Percentiles rank a stretch among this genome's conserved stretches.
phyloP scores from a whole-genome alignment of 371 early-diverging fungal species.

The Fennellomyces sp. region DNA sequence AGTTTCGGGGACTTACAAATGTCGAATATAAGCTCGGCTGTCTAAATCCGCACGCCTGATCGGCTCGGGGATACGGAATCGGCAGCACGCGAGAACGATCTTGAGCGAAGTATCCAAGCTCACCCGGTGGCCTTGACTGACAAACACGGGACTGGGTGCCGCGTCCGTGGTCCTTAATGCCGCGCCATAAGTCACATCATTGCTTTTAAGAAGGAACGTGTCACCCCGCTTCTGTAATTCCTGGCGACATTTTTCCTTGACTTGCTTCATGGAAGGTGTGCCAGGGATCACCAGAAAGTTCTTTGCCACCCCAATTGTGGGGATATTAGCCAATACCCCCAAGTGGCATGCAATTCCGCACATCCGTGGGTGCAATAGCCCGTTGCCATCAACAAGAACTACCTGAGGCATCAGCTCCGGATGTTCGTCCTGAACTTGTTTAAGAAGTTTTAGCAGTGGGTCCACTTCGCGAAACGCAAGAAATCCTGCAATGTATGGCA shows the following conservation, averaged over 20 bases:
- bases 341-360: constrained; percentile 92
- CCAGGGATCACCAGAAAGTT: too few species aligned
- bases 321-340: constrained; percentile 71
- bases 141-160: constrained; percentile 83
- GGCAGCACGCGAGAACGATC: constrained; percentile 64
- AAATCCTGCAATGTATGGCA: constrained; percentile 87
- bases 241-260: constrained; percentile 25
- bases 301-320: constrained; percentile 72
- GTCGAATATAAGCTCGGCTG: constrained; percentile 49
- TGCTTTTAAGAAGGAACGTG: constrained; percentile 39
- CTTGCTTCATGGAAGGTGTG: constrained; percentile 20
- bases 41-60: constrained; percentile 83
- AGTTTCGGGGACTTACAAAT: background rate
- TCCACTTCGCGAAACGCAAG: constrained; percentile 89
- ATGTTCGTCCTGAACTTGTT: constrained; percentile 37
- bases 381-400: constrained; percentile 91
- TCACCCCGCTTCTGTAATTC: constrained; percentile 43
- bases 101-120: constrained; percentile 68
- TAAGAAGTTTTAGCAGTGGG: constrained; percentile 60
- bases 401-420: constrained; percentile 75
- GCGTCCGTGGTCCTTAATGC: constrained; percentile 47
- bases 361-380: constrained; percentile 80
- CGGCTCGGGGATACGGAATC: constrained; percentile 87
- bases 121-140: constrained; percentile 83
- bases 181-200: constrained; percentile 62